Base-by-base conservation (phyloP, 768 basidiomycete genomes). In the Trametes cinnabarina region DNA sequence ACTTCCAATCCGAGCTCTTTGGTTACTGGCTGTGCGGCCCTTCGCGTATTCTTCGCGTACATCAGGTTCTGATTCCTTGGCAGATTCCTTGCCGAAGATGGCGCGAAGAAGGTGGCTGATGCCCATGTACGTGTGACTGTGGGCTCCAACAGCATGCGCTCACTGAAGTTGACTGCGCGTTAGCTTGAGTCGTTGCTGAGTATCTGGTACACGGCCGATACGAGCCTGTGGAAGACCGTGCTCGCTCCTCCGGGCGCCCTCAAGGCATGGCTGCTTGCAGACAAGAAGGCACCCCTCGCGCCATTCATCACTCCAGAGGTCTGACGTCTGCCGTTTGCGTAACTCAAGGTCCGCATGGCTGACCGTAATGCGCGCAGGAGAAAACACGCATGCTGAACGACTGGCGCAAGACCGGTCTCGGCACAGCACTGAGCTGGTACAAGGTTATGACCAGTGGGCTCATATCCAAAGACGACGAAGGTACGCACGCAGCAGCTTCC, bases 111-210 rank as follows among this genome's bases (percentile, higher is more conserved):
- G 12, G 8, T 71, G 56, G 73, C 76, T 22, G 72, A 75, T 54
- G 63, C 64, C 1, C 68, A 74, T 42, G 76, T 78, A 51, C 19
- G 73, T 19, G 50, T 15, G 4, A 12, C 14, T 28, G 12, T 12
- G 25, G 12, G 17, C 30, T 12, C 12, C 30, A 7, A n/a, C n/a
- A n/a, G n/a, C n/a, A n/a, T n/a, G 22, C 34, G 22, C 42, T 43
- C 2, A 43, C 42, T 4, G 23, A n/a, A 4, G 5, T 20, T 23
- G 4, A 14, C 30, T 35, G 35, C 30, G n/a, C 30, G 37, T 26
- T 17, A 76, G 78, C 63, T 72, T 25, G 78, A 80, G 34, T 75
- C 77, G 1, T 71, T 80, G 53, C 63, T 75, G 35, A 68, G 69
- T 37, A 22, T 78, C 25, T 0, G 69, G 32, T 77, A 72, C 58